Percentiles rank a stretch among this genome's conserved stretches.
Conservation (phyloP, 345 rosid species). For the Mangifera indica region DNA sequence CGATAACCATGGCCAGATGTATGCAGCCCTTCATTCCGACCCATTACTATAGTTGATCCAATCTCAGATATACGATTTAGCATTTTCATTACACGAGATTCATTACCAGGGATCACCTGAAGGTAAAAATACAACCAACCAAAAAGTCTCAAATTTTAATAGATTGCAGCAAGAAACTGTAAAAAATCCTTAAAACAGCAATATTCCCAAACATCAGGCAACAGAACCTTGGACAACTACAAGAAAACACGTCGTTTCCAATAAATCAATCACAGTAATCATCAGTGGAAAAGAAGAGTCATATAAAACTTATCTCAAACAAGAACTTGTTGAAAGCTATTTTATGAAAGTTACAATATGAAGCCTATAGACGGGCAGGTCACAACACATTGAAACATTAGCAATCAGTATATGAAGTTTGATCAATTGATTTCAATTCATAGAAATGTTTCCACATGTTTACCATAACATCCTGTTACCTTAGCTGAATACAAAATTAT, state of each 20-base stretch:
- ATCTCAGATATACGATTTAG: constrained; percentile 91
- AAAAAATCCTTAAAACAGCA: background rate
- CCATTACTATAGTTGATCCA: constrained; percentile 89
- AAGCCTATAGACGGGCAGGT: background rate
- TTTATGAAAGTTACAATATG: constrained; percentile 5
- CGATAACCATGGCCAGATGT: constrained; percentile 99
- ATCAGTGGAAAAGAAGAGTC: background rate
- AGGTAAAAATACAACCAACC: constrained; percentile 20
- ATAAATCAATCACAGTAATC: background rate
- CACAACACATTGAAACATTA: constrained; percentile 1
- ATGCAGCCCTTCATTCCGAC: constrained; percentile 80
- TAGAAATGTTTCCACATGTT: background rate
- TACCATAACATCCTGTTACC: constrained; percentile 40
- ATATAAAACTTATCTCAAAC: background rate
- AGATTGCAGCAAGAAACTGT: constrained; percentile 1
- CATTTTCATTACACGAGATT: constrained; percentile 97
- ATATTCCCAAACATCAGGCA: background rate
- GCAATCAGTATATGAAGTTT: background rate
- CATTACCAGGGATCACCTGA: constrained; percentile 98
- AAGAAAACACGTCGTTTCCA: background rate
- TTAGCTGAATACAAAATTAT: constrained; percentile 89
- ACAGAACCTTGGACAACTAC: background rate
- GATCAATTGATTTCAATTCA: background rate
- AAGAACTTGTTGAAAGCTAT: background rate
- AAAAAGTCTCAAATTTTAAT: constrained; percentile 12